Evolutionary conservation across 305 asterid species (phyloP).

Genomic region (Withania somnifera): DNA sequence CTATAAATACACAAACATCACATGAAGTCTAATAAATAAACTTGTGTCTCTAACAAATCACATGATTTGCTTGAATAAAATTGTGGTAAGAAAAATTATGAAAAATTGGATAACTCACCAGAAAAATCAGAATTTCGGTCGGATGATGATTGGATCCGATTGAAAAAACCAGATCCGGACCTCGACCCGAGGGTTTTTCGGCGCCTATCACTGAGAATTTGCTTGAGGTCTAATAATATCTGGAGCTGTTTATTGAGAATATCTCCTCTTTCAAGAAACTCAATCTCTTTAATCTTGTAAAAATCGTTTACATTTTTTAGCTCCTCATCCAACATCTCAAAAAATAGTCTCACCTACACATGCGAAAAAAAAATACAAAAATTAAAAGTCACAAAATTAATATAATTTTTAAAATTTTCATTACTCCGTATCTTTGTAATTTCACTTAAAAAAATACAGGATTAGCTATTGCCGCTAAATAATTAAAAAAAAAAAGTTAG

Average conservation of each 20-base stretch:
- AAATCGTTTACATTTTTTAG: slow-evolving; percentile 69
- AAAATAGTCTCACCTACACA: slow-evolving; percentile 48
- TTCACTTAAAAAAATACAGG: background rate
- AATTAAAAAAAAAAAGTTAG: too few relatives aligned
- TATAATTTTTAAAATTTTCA: background rate
- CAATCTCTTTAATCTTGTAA: slow-evolving; percentile 53
- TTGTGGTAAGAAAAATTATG: background rate
- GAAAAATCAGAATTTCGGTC: slow-evolving; percentile 41
- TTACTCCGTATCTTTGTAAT: background rate
- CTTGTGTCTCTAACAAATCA: background rate
- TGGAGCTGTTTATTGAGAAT: slow-evolving; percentile 59
- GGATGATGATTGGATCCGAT: slow-evolving; percentile 18
- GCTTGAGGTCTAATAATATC: slow-evolving; percentile 61
- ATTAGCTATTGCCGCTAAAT: too few relatives aligned
- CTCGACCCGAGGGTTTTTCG: slow-evolving; percentile 22
- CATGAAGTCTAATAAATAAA: background rate
- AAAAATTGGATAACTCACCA: slow-evolving; percentile 31
- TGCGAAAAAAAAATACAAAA: background rate
- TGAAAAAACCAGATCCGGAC: slow-evolving; percentile 16
- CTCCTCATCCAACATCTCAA: slow-evolving; percentile 63
- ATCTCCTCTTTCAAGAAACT: slow-evolving; percentile 75
- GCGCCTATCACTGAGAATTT: slow-evolving; percentile 36
- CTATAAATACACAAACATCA: background rate
- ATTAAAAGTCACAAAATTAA: background rate
- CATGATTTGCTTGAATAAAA: background rate